A percentile compares a stretch with the other conserved stretches of the same genome.
phyloP scores from a whole-genome alignment of 192 early-diverging fungal species.

The Podochytrium sp. region DNA sequence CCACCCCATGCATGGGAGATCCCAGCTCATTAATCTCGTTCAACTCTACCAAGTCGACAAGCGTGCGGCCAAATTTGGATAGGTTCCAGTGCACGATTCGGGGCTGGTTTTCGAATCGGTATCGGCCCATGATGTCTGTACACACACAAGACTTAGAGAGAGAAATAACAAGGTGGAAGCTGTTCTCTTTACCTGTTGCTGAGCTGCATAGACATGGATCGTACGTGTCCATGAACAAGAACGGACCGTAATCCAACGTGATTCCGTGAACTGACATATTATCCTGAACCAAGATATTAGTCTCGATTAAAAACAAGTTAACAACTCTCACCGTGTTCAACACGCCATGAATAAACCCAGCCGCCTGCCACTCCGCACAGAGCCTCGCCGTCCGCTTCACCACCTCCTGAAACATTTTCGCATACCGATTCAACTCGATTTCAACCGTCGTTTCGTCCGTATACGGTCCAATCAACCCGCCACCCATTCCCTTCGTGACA shows the following conservation, averaged over 20 bases:
- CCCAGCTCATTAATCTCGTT: conserved; percentile 48
- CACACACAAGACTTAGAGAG: conserved; percentile 6
- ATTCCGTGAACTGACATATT: conserved; percentile 85
- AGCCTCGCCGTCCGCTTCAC: conserved; percentile 68
- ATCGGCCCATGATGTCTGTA: conserved; percentile 71
- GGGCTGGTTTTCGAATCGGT: conserved; percentile 79
- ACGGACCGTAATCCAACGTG: conserved; percentile 90
- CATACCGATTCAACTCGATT: conserved; percentile 54
- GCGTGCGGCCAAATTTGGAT: conserved; percentile 64
- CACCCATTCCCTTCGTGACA: conserved; percentile 7
- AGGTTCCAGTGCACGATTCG: conserved; percentile 83
- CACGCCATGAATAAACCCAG: conserved; percentile 75
- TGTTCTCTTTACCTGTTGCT: conserved; percentile 53
- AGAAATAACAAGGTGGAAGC: not conserved
- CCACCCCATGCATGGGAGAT: conserved; percentile 18
- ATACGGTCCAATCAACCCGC: conserved; percentile 15
- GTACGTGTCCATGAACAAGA: conserved; percentile 77
- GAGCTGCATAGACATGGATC: conserved; percentile 84
- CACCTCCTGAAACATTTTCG: conserved; percentile 58
- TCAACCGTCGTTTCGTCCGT: not conserved
- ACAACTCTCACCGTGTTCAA: conserved; percentile 62
- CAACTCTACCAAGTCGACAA: conserved; percentile 68
- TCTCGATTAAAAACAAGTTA: conserved; percentile 58
- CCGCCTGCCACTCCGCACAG: conserved; percentile 82
- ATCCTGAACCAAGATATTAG: conserved; percentile 64